Evolutionary conservation across 495 filamentous ascomycete species (phyloP), one percentile per base, ranked within the genome.

Genomic region (Penicillium chermesinum): DNA sequence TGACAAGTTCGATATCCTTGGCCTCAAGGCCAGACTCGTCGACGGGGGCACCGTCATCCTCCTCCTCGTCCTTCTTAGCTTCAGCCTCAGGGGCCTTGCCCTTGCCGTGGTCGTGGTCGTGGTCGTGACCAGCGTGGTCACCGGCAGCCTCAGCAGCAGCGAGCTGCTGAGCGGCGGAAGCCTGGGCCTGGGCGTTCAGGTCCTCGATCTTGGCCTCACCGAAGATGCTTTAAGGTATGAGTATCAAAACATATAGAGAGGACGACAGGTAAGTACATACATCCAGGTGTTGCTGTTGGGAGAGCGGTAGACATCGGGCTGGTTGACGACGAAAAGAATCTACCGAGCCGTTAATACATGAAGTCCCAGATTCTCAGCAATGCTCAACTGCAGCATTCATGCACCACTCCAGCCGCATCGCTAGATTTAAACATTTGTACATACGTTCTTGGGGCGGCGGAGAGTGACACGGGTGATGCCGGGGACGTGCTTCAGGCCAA

Each of bases 181-280:
- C 87, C 78, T 95, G 91, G 60, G 93, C 91, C 65, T 89, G 88
- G 63, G 91, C 90, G 83, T 96, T 97, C 59, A 97, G 77, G 75
- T 99, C 94, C 79, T 99, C 94, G 63, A 94, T 99, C 86, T 99
- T 99, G 67, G 94, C 94, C 78, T 99, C 93, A 69, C 93, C 93
- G 72, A 99, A 99, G 75, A 99, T 95, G 74, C 93, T 98, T 36
- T 46, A 41, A 30, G 3, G 20, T 22, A 55, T 67, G 46, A 67
- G 62, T 43, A 20, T 21, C 33, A 9, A 49, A 41, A 38, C 51
- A 14, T 5, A 17, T 32, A 7, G 10, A 49, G n/a, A n/a, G n/a
- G n/a, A n/a, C n/a, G n/a, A n/a, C n/a, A n/a, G n/a, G n/a, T n/a
- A n/a, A n/a, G n/a, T n/a, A 68, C 87, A 78, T 77, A 96, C 93